Percentiles rank a stretch among this genome's conserved stretches.
Evolutionary conservation across 192 early-diverging fungal species (phyloP).

Genomic region (Coemansia sp.): DNA sequence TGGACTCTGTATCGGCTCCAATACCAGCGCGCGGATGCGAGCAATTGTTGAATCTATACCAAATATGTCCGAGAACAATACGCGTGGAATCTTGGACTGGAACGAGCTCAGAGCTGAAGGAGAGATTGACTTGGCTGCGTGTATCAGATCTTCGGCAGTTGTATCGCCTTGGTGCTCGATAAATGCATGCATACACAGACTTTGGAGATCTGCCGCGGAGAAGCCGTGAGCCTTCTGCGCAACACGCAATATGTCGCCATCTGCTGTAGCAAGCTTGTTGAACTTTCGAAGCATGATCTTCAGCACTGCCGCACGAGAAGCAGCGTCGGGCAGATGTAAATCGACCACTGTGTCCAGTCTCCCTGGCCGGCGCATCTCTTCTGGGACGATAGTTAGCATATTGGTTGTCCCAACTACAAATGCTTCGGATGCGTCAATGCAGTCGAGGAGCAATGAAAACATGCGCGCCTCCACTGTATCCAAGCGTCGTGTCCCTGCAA

Average conservation of each 20-base stretch:
- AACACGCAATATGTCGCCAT: constrained; percentile 15
- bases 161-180: constrained; percentile 30
- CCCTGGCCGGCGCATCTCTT: constrained; percentile 37
- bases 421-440: constrained; percentile 23
- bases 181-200: constrained; percentile 58
- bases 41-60: constrained; percentile 70
- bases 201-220: constrained; percentile 77
- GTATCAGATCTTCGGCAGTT: constrained; percentile 28
- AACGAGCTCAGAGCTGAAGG: constrained; percentile 27
- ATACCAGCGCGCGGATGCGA: constrained; percentile 52
- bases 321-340: constrained; percentile 29
- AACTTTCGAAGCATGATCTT: constrained; percentile 45
- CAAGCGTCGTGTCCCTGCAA: constrained; percentile 27
- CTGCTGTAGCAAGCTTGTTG: constrained; percentile 10
- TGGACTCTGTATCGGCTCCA: constrained; percentile 53
- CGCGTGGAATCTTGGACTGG: constrained; percentile 58
- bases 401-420: constrained; percentile 49
- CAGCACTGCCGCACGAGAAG: constrained; percentile 28
- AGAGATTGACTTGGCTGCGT: constrained; percentile 12
- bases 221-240: constrained; percentile 60
- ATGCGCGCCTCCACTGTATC: constrained; percentile 46
- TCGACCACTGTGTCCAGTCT: constrained; percentile 31
- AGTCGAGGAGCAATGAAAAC: constrained; percentile 36
- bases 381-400: constrained; percentile 19
- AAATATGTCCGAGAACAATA: constrained; percentile 71